Conservation (phyloP, 2,329 filamentous ascomycete genomes). For the Paracoccidioides brasiliensis region DNA sequence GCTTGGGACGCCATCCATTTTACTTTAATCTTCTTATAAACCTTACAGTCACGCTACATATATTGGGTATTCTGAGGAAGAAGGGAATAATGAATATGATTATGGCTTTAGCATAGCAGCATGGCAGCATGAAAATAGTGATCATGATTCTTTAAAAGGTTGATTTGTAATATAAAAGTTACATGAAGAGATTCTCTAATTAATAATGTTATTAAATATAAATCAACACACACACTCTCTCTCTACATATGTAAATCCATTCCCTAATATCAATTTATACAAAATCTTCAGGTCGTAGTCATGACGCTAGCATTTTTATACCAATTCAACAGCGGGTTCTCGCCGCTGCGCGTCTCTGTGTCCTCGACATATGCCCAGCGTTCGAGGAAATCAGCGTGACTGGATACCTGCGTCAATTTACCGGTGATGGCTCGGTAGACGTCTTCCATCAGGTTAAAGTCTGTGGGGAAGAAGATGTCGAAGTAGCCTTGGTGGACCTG, state of each 20-base stretch:
- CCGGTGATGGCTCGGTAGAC: slow-evolving; percentile 89
- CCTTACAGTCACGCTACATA: no score
- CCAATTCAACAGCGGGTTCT: slow-evolving; percentile 85
- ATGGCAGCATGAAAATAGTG: no score
- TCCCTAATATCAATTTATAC: not conserved
- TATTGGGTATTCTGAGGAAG: no score
- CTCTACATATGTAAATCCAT: not conserved
- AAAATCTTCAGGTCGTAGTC: slow-evolving; percentile 54
- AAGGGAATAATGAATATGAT: no score
- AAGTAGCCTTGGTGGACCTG: slow-evolving; percentile 97
- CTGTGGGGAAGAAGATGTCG: slow-evolving; percentile 94
- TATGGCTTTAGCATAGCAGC: no score
- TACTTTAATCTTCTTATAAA: no score
- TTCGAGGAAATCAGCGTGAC: slow-evolving; percentile 81
- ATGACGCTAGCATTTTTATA: slow-evolving; percentile 93
- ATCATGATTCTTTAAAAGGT: no score
- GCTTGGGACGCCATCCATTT: no score
- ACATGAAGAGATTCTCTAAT: no score
- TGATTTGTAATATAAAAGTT: no score
- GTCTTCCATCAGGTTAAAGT: slow-evolving; percentile 81
- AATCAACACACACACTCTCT: no score
- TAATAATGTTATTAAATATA: no score
- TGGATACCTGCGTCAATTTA: slow-evolving; percentile 70
- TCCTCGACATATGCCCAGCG: slow-evolving; percentile 85
- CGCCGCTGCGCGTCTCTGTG: slow-evolving; percentile 75